These are phyloP conservation scores for Pythium phragmitis DNA, from an alignment of 352 stramenopile genomes.

Conservation along the genomic window DNA sequence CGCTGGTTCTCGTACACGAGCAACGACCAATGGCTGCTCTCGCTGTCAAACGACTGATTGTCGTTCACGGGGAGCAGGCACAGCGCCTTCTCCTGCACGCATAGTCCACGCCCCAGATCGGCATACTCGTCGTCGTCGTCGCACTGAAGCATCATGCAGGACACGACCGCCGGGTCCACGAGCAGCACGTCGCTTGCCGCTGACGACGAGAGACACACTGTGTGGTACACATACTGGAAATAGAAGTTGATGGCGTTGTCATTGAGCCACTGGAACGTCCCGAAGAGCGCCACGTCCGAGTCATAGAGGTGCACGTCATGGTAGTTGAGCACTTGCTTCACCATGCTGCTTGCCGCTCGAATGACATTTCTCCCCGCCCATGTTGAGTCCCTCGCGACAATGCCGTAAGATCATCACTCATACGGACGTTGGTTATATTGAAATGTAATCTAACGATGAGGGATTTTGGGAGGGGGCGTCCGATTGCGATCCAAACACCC, in stretches of 20 bases:
- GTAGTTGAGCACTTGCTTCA: slow-evolving; percentile 65
- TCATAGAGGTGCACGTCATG: slow-evolving; percentile 84
- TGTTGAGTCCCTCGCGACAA: neutral
- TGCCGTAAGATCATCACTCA: slow-evolving; percentile 11
- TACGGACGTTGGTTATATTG: slow-evolving; percentile 23
- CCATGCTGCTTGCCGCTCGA: slow-evolving; percentile 25
- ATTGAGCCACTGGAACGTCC: slow-evolving; percentile 66
- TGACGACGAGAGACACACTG: slow-evolving; percentile 26
- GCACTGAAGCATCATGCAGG: slow-evolving; percentile 80
- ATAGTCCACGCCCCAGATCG: slow-evolving; percentile 52
- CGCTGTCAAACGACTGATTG: slow-evolving; percentile 49
- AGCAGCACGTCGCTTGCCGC: slow-evolving; percentile 42
- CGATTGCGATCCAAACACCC: slow-evolving; percentile 27
- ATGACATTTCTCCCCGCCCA: neutral
- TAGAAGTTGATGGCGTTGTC: slow-evolving; percentile 87
- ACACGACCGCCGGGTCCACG: slow-evolving; percentile 77
- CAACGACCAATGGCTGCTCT: slow-evolving; percentile 79
- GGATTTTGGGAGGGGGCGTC: neutral
- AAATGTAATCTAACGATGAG: neutral
- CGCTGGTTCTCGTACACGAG: slow-evolving; percentile 40
- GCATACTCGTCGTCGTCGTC: slow-evolving; percentile 77
- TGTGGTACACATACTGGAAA: slow-evolving; percentile 64
- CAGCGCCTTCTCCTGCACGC: slow-evolving; percentile 37
- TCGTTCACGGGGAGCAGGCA: slow-evolving; percentile 75
- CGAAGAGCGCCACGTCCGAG: slow-evolving; percentile 74